Percentiles rank a stretch among this genome's conserved stretches.
phyloP scores from a whole-genome alignment of 805 yeast genomes.

The Cyberlindnera petersonii region DNA sequence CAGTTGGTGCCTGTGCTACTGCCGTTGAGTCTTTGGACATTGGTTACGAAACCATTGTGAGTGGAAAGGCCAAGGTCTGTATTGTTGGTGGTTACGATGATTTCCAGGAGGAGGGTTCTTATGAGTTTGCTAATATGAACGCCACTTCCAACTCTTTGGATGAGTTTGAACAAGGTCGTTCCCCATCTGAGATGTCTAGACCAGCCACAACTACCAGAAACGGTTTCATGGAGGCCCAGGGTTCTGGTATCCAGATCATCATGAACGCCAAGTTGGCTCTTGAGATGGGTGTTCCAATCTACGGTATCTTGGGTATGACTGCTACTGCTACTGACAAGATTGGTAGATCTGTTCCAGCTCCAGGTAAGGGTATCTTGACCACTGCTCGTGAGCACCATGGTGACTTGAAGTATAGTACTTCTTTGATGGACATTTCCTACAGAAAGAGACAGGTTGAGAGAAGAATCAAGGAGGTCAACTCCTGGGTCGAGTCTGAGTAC shows the following conservation, averaged over 20 bases:
- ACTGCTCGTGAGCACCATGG: conserved; percentile 94
- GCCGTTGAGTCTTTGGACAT: conserved; percentile 95
- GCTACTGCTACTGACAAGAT: conserved; percentile 98
- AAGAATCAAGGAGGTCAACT: conserved; percentile 71
- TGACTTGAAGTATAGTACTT: conserved; percentile 69
- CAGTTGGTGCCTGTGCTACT: conserved; percentile 99
- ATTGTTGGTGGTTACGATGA: conserved; percentile 99
- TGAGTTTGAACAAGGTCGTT: conserved; percentile 93
- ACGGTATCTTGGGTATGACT: conserved; percentile 89
- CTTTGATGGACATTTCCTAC: conserved; percentile 84
- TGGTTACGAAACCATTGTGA: conserved; percentile 89
- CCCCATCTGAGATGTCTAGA: conserved; percentile 98
- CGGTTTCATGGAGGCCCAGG: conserved; percentile 99
- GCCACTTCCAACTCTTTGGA: conserved; percentile 90
- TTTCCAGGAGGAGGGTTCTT: conserved; percentile 98
- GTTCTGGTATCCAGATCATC: conserved; percentile 95
- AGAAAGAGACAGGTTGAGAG: conserved; percentile 85
- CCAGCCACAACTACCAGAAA: conserved; percentile 94
- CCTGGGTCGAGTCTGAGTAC: conserved; percentile 83
- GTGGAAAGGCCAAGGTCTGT: conserved; percentile 94
- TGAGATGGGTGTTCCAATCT: conserved; percentile 98
- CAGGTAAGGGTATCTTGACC: conserved; percentile 98
- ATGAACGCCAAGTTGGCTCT: conserved; percentile 94
- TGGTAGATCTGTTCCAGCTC: conserved; percentile 99
- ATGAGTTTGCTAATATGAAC: conserved; percentile 97